These are phyloP conservation scores for Ilex aquifolium DNA, from an alignment of 257 asterid genomes.

Conservation along the genomic window DNA sequence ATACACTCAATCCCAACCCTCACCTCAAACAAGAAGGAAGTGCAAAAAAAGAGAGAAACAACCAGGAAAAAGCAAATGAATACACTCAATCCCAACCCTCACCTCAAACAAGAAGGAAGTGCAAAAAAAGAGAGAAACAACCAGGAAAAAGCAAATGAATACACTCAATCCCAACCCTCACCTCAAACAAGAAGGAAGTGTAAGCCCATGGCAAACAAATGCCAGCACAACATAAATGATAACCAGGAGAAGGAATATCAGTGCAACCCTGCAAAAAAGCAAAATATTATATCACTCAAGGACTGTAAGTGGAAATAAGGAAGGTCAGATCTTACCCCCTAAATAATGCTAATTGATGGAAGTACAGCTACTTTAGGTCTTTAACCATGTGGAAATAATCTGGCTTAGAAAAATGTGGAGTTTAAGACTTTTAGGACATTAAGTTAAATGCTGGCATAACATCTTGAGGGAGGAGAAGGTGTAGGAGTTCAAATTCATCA, in stretches of 20 bases:
- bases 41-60: constrained; percentile 13
- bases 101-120: constrained; percentile 76
- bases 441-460: neutral
- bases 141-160: constrained; percentile 4
- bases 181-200: constrained; percentile 75
- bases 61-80: constrained; percentile 4
- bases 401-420: neutral
- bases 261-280: constrained; percentile 41
- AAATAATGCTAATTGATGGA: no score
- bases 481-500: no score
- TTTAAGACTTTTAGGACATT: no score
- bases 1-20: constrained; percentile 23
- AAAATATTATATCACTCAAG: neutral
- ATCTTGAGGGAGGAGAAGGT: neutral
- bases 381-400: no score
- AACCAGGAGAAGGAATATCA: constrained; percentile 66
- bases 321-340: neutral
- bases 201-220: constrained; percentile 77
- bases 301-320: neutral
- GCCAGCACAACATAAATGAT: constrained; percentile 59
- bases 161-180: constrained; percentile 31
- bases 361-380: neutral
- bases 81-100: constrained; percentile 27
- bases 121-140: constrained; percentile 15
- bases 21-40: constrained; percentile 80